These are phyloP conservation scores for Fusarium sp. DNA, from an alignment of 2,329 filamentous ascomycete genomes.

Conservation along the genomic window DNA sequence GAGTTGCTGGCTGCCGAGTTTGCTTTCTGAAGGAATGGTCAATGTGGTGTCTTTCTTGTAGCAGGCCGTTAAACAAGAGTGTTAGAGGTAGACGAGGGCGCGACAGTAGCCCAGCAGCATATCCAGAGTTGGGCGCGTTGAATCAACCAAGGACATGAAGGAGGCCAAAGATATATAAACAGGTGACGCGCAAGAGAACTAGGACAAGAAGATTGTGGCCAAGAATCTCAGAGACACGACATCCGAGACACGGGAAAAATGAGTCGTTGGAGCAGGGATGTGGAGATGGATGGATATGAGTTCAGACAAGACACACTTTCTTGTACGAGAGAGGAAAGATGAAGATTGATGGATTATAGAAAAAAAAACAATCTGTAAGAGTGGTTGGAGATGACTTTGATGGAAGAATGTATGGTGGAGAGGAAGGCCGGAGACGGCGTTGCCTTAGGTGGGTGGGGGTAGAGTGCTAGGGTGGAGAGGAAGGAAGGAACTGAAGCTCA, in stretches of 20 bases:
- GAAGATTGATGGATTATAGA: slow-evolving; percentile 12
- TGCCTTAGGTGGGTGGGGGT: slow-evolving; percentile 35
- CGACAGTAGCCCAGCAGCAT: slow-evolving; percentile 39
- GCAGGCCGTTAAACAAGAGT: not conserved
- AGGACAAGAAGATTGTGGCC: not conserved
- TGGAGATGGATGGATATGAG: not conserved
- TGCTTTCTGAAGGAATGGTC: slow-evolving; percentile 7
- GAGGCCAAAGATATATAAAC: slow-evolving; percentile 10
- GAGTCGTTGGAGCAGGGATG: not conserved
- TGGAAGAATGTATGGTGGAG: slow-evolving; percentile 16
- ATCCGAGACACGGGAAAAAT: not conserved
- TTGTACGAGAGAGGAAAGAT: not conserved
- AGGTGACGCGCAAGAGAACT: not conserved
- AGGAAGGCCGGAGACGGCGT: slow-evolving; percentile 31
- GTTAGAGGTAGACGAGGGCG: slow-evolving; percentile 34
- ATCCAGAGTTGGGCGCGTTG: slow-evolving; percentile 23
- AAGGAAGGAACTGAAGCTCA: slow-evolving; percentile 32
- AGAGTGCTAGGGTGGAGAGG: slow-evolving; percentile 33
- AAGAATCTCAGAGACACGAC: not conserved
- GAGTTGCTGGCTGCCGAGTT: slow-evolving; percentile 10
- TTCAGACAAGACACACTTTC: not conserved
- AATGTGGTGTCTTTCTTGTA: slow-evolving; percentile 4
- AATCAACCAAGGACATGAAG: slow-evolving; percentile 37
- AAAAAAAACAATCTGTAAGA: not conserved
- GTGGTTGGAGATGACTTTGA: not conserved